Evolutionary conservation across 768 basidiomycete species (phyloP).

Genomic region (Russula vinacea): DNA sequence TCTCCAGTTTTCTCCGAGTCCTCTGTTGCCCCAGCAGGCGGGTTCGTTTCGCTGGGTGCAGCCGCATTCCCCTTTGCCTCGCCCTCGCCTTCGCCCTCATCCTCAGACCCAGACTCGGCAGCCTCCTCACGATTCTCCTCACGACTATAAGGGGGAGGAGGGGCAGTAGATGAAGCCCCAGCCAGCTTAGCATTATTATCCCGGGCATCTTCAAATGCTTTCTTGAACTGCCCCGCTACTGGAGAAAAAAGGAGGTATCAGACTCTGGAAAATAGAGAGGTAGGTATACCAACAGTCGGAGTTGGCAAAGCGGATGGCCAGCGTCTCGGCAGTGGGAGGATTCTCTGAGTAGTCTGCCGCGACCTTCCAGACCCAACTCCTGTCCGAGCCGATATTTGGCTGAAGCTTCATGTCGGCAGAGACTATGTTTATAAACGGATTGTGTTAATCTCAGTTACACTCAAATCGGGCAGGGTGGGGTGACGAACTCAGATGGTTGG

Average conservation of each 20-base stretch:
- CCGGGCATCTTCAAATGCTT: conserved; percentile 83
- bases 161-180: conserved; percentile 30
- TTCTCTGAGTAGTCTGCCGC: conserved; percentile 91
- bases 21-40: conserved; percentile 35
- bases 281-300: conserved; percentile 71
- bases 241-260: conserved; percentile 1
- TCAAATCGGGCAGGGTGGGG: neutral
- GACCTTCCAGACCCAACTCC: conserved; percentile 99
- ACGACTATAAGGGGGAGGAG: conserved; percentile 34
- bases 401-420: conserved; percentile 88
- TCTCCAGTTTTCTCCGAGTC: conserved; percentile 39
- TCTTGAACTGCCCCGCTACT: conserved; percentile 89
- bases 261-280: neutral
- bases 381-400: conserved; percentile 97
- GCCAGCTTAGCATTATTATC: conserved; percentile 50
- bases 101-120: conserved; percentile 22
- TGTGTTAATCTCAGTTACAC: neutral
- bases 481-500: conserved; percentile 85
- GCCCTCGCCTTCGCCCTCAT: conserved; percentile 34
- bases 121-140: conserved; percentile 38
- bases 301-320: conserved; percentile 98
- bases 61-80: conserved; percentile 34
- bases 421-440: conserved; percentile 48
- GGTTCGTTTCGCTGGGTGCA: conserved; percentile 31
- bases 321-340: conserved; percentile 87